These are phyloP conservation scores for Fraxinus quadrangulata DNA, from an alignment of 257 asterid species.

Conservation along the genomic window DNA sequence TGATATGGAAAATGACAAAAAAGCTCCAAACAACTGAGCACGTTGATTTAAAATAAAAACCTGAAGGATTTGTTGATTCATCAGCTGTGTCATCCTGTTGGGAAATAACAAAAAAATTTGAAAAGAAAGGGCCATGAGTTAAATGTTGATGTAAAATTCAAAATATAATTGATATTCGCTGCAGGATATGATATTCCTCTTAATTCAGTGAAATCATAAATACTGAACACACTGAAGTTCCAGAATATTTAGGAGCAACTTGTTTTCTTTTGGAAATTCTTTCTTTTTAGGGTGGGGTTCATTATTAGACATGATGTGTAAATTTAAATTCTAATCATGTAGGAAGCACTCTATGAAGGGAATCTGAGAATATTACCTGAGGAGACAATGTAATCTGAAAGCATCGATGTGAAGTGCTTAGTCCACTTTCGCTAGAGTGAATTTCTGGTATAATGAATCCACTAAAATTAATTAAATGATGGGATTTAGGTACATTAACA, in stretches of 20 bases:
- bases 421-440: slow-evolving; percentile 84
- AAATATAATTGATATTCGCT: slow-evolving; percentile 17
- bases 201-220: background rate
- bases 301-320: background rate
- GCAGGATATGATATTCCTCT: background rate
- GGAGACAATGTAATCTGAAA: slow-evolving; percentile 85
- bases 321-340: slow-evolving; percentile 17
- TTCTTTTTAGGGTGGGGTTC: background rate
- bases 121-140: slow-evolving; percentile 13
- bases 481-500: slow-evolving; percentile 26
- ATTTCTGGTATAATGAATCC: slow-evolving; percentile 68
- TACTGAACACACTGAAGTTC: slow-evolving; percentile 10
- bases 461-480: slow-evolving; percentile 40
- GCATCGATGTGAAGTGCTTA: slow-evolving; percentile 78
- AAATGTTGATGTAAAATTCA: slow-evolving; percentile 5
- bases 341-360: background rate
- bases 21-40: slow-evolving; percentile 26
- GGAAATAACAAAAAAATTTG: slow-evolving; percentile 13
- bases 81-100: slow-evolving; percentile 76
- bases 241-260: background rate
- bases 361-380: slow-evolving; percentile 51
- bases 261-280: background rate
- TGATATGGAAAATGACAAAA: slow-evolving; percentile 24
- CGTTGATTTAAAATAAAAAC: slow-evolving; percentile 38
- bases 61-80: slow-evolving; percentile 56